Evolutionary conservation across 2,329 filamentous ascomycete species (phyloP).

Genomic region (Penicillium sp.): DNA sequence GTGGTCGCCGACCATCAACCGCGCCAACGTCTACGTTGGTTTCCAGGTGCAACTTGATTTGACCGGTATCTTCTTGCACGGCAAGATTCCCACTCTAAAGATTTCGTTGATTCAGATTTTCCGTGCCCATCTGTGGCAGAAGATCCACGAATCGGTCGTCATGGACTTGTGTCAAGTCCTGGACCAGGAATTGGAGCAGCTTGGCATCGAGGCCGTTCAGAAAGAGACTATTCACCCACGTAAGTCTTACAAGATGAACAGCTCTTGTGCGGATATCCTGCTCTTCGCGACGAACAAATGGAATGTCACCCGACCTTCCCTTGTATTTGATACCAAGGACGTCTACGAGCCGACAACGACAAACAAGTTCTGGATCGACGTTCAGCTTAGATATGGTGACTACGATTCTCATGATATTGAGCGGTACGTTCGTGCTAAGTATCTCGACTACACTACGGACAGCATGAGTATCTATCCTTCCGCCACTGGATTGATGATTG

Average conservation of each 20-base stretch:
- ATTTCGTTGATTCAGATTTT: conserved; percentile 99
- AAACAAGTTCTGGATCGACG: conserved; percentile 99
- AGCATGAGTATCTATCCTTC: conserved; percentile 99
- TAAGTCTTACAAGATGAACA: conserved; percentile 99
- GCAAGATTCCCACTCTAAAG: conserved; percentile 96
- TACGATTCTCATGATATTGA: conserved; percentile 99
- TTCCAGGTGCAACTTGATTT: conserved; percentile 98
- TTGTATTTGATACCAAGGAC: conserved; percentile 95
- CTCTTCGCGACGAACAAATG: conserved; percentile 98
- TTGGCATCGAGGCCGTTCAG: conserved; percentile 95
- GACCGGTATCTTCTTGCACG: conserved; percentile 97
- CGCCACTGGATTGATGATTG: conserved; percentile 94
- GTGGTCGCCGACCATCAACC: conserved; percentile 94
- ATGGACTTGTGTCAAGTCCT: conserved; percentile 99
- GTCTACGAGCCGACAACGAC: conserved; percentile 89
- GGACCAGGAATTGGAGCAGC: conserved; percentile 90
- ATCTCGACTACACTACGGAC: conserved; percentile 97
- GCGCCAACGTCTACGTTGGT: conserved; percentile 97
- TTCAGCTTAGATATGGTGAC: conserved; percentile 93
- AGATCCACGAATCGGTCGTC: conserved; percentile 97
- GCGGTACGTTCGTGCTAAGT: conserved; percentile 94
- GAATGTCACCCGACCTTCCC: conserved; percentile 92
- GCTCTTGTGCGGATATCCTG: conserved; percentile 94
- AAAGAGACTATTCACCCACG: conserved; percentile 98
- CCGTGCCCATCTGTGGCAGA: conserved; percentile 99